A percentile compares a stretch with the other conserved stretches of the same genome.
These are phyloP conservation scores for Iris pallida DNA, from an alignment of 116 monocot species.

Conservation along the genomic window DNA sequence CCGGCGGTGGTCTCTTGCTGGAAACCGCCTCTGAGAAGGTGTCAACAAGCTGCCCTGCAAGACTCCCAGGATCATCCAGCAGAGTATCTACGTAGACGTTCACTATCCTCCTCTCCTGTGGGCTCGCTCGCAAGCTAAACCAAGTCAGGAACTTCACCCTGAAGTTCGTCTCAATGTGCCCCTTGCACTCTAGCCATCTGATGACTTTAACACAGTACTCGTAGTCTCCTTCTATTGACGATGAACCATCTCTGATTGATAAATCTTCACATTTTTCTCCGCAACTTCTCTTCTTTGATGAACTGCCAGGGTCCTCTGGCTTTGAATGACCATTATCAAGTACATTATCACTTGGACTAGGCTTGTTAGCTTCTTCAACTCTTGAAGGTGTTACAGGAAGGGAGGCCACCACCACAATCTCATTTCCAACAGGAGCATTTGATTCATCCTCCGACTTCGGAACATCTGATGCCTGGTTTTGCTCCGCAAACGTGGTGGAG, in stretches of 20 bases:
- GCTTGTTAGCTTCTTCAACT: slow-evolving; percentile 11
- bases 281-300: slow-evolving; percentile 33
- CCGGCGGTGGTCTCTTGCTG: slow-evolving; percentile 41
- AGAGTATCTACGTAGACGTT: slow-evolving; percentile 74
- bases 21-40: slow-evolving; percentile 66
- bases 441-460: slow-evolving; percentile 33
- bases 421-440: slow-evolving; percentile 19
- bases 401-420: slow-evolving; percentile 15
- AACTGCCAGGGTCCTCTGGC: slow-evolving; percentile 33
- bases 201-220: slow-evolving; percentile 40
- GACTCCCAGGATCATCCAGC: slow-evolving; percentile 74
- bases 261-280: slow-evolving; percentile 6
- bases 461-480: slow-evolving; percentile 12
- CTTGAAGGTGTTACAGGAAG: slow-evolving; percentile 18
- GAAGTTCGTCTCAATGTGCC: slow-evolving; percentile 66
- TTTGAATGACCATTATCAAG: slow-evolving; percentile 13
- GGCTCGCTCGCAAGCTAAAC: slow-evolving; percentile 78
- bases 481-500: slow-evolving; percentile 12
- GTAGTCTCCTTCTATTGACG: slow-evolving; percentile 32
- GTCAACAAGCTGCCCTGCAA: slow-evolving; percentile 81
- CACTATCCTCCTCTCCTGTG: slow-evolving; percentile 80
- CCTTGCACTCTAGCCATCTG: slow-evolving; percentile 65
- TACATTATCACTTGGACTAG: slow-evolving; percentile 6
- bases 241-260: slow-evolving; percentile 20
- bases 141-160: slow-evolving; percentile 91